Conservation (phyloP, 75 land plant species). For the Pseudotsuga menziesii region DNA sequence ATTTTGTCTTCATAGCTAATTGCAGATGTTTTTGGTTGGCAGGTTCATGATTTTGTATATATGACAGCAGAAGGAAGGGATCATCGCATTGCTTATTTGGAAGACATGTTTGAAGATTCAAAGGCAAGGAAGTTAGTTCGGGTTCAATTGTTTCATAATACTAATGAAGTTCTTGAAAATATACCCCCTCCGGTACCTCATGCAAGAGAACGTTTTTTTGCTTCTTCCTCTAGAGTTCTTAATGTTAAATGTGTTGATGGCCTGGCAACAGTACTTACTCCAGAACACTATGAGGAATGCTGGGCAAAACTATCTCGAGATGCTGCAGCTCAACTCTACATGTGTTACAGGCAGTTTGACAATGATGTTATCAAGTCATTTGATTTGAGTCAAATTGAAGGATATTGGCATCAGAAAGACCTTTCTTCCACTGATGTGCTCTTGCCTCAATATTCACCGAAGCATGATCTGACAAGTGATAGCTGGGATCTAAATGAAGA, state of each 20-base stretch:
- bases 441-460: slow-evolving; percentile 13
- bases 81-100: slow-evolving; percentile 82
- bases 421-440: slow-evolving; percentile 22
- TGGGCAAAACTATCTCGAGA: slow-evolving; percentile 13
- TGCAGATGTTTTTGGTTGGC: neutral
- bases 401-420: slow-evolving; percentile 75
- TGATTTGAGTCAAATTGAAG: slow-evolving; percentile 63
- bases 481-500: slow-evolving; percentile 24
- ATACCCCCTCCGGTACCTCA: slow-evolving; percentile 60
- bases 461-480: slow-evolving; percentile 16
- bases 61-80: slow-evolving; percentile 73
- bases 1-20: neutral
- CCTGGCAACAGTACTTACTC: slow-evolving; percentile 68
- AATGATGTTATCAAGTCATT: slow-evolving; percentile 73
- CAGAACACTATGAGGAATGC: slow-evolving; percentile 62
- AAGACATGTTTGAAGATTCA: slow-evolving; percentile 90
- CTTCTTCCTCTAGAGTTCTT: slow-evolving; percentile 80
- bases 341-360: slow-evolving; percentile 70
- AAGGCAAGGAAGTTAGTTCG: slow-evolving; percentile 66
- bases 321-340: slow-evolving; percentile 32
- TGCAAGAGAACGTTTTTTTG: slow-evolving; percentile 84
- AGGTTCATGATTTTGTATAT: slow-evolving; percentile 83
- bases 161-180: slow-evolving; percentile 73
- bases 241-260: slow-evolving; percentile 95
- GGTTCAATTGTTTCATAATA: slow-evolving; percentile 94